Conservation (phyloP, 2,329 filamentous ascomycete species). For the Phyllachora maydis region DNA sequence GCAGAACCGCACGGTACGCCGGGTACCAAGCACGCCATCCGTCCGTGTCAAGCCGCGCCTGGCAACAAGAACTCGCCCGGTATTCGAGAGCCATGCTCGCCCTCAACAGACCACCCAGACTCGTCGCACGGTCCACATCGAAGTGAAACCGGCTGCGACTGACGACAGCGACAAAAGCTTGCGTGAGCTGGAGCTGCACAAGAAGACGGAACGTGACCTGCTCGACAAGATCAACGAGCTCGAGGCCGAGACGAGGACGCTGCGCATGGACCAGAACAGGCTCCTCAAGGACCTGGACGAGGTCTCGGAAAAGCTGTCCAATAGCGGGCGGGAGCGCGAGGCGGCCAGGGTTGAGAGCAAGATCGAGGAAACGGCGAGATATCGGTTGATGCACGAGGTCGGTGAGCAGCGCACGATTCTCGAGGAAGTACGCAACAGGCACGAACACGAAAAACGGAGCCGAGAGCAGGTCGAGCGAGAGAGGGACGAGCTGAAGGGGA, state of each 20-base stretch:
- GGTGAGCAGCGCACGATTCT: conserved; percentile 3
- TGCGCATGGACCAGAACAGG: conserved; percentile 10
- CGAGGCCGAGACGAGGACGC: conserved; percentile 12
- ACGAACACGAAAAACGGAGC: conserved; percentile 13
- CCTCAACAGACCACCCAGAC: conserved; percentile 1
- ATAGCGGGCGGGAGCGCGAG: conserved; percentile 9
- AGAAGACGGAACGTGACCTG: conserved; percentile 10
- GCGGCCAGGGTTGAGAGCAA: conserved; percentile 9
- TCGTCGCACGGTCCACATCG: conserved; percentile 1
- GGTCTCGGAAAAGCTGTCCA: conserved; percentile 10
- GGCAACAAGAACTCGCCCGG: conserved; percentile 2
- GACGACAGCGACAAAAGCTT: too few relatives aligned
- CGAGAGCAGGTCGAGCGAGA: conserved; percentile 15
- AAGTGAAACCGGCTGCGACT: conserved; percentile 1
- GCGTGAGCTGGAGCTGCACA: background rate
- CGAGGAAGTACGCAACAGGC: conserved; percentile 9
- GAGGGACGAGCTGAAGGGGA: conserved; percentile 10
- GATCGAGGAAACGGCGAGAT: conserved; percentile 5
- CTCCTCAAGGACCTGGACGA: conserved; percentile 11
- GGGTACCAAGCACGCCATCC: too few relatives aligned
- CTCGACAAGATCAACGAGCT: conserved; percentile 14
- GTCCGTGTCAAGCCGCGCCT: conserved; percentile 5
- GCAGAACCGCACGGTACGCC: too few relatives aligned
- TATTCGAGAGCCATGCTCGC: conserved; percentile 3
- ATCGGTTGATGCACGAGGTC: background rate